Conservation (phyloP, 2,329 filamentous ascomycete species). For the Pseudocercospora eumusae region DNA sequence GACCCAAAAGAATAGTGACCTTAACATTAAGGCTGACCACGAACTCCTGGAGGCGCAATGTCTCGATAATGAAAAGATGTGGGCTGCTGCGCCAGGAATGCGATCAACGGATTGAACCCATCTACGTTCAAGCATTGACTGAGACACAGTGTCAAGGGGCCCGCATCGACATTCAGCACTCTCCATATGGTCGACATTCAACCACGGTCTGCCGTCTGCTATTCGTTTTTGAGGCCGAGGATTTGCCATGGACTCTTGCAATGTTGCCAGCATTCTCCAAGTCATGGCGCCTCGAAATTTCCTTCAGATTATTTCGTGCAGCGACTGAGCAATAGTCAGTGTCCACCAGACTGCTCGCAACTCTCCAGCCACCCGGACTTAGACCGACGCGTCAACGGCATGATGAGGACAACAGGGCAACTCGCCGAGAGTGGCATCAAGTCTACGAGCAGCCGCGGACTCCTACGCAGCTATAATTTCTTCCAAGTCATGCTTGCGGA, state of each 20-base stretch:
- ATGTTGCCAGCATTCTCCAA: neutral
- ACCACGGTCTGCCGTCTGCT: neutral
- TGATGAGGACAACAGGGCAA: neutral
- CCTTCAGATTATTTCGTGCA: neutral
- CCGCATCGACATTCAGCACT: neutral
- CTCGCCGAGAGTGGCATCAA: neutral
- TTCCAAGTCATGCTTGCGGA: neutral
- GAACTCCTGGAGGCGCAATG: neutral
- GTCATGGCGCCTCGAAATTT: neutral
- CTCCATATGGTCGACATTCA: neutral
- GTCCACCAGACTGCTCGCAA: neutral
- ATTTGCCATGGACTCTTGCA: neutral
- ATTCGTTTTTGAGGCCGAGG: neutral
- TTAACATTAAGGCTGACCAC: neutral
- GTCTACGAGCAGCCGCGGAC: neutral
- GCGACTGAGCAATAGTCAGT: neutral
- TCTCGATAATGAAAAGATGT: neutral
- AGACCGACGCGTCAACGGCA: neutral
- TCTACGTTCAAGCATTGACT: neutral
- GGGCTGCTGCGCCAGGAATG: neutral
- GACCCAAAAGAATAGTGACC: neutral
- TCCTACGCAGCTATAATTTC: neutral
- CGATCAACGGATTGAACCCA: neutral
- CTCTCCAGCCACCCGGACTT: neutral
- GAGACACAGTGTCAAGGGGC: neutral